These are phyloP conservation scores for Potentilla sterilis DNA, from an alignment of 306 rosid genomes.

Conservation along the genomic window DNA sequence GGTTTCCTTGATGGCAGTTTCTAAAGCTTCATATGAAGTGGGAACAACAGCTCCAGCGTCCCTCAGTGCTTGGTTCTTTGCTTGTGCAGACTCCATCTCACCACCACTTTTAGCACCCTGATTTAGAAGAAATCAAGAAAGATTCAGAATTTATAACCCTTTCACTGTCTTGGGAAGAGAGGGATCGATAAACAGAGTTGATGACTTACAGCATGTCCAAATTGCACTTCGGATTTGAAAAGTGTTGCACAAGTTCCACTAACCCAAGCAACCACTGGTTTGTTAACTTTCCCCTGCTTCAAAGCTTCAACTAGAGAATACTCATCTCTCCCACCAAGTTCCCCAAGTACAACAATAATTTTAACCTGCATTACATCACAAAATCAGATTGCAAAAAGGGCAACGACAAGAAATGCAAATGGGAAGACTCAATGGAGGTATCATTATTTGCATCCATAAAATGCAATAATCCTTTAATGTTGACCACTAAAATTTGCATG, in stretches of 20 bases:
- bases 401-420: constrained; percentile 11
- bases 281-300: constrained; percentile 86
- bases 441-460: neutral
- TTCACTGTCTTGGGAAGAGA: constrained; percentile 14
- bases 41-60: constrained; percentile 99
- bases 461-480: neutral
- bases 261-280: constrained; percentile 99
- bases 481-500: neutral
- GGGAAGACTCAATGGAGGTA: neutral
- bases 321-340: constrained; percentile 97
- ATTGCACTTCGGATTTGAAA: constrained; percentile 99
- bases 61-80: constrained; percentile 85
- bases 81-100: constrained; percentile 97
- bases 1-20: constrained; percentile 71
- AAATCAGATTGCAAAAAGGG: constrained; percentile 21
- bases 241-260: constrained; percentile 98
- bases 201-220: constrained; percentile 96
- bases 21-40: constrained; percentile 86
- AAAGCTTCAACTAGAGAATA: constrained; percentile 94
- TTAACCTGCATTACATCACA: constrained; percentile 59
- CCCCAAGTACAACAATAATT: constrained; percentile 96
- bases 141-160: constrained; percentile 11
- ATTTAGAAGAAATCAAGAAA: constrained; percentile 23
- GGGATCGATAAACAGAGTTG: constrained; percentile 21
- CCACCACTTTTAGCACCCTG: constrained; percentile 99